These are phyloP conservation scores for Pleurozium schreberi DNA, from an alignment of 225 moss, liverwort and hornwort species.

Conservation along the genomic window DNA sequence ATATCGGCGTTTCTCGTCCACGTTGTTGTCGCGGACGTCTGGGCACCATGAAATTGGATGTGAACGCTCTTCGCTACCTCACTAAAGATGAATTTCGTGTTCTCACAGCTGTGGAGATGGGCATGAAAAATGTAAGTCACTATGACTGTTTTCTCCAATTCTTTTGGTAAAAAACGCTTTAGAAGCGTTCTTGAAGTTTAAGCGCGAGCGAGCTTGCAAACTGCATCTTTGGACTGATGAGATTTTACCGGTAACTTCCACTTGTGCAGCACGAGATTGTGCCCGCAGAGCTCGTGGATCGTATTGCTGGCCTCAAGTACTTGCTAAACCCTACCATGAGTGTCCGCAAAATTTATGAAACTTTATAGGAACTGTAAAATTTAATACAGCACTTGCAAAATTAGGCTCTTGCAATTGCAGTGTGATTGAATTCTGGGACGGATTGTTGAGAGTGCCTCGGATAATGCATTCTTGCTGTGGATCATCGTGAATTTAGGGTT, in stretches of 20 bases:
- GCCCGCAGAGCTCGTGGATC: conserved; percentile 95
- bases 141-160: neutral
- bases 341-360: neutral
- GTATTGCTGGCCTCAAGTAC: conserved; percentile 90
- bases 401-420: neutral
- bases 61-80: conserved; percentile 84
- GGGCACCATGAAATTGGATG: conserved; percentile 70
- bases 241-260: neutral
- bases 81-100: conserved; percentile 91
- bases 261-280: conserved; percentile 87
- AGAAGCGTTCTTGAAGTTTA: neutral
- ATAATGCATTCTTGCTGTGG: neutral
- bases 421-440: neutral
- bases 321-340: neutral
- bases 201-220: neutral
- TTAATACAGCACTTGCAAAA: neutral
- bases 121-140: conserved; percentile 83
- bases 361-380: neutral
- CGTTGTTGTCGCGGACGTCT: neutral
- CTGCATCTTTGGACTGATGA: neutral
- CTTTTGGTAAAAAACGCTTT: neutral
- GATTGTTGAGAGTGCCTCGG: neutral
- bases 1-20: neutral
- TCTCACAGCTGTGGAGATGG: conserved; percentile 90
- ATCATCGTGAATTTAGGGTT: neutral